Percentiles rank a stretch among this genome's conserved stretches.
phyloP scores from a whole-genome alignment of 495 filamentous ascomycete species.

The Penicillium flavigenum region DNA sequence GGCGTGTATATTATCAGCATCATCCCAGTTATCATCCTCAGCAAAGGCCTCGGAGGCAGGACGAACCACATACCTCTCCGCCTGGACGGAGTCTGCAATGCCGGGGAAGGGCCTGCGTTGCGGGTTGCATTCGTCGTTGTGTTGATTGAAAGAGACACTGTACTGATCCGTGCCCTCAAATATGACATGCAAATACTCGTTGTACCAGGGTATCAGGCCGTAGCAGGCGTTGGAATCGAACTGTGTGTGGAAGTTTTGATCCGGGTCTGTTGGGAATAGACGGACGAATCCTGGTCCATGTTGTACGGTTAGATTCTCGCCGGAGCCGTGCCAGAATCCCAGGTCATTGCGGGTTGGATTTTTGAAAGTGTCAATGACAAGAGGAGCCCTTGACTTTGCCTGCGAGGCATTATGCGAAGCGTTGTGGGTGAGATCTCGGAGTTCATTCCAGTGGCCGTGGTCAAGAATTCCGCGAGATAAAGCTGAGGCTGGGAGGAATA shows the following conservation, averaged over 20 bases:
- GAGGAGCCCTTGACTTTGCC: slow-evolving; percentile 13
- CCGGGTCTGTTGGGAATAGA: slow-evolving; percentile 63
- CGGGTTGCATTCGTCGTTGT: slow-evolving; percentile 63
- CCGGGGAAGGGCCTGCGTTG: slow-evolving; percentile 64
- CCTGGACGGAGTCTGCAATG: slow-evolving; percentile 73
- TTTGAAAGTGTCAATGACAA: slow-evolving; percentile 69
- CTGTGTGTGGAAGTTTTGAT: slow-evolving; percentile 69
- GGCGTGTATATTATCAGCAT: background rate
- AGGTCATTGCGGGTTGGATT: slow-evolving; percentile 58
- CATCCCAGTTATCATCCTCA: slow-evolving; percentile 6
- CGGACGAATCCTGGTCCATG: slow-evolving; percentile 53
- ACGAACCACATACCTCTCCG: slow-evolving; percentile 55
- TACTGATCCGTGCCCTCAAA: slow-evolving; percentile 68
- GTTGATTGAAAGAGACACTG: slow-evolving; percentile 68
- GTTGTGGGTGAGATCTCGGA: background rate
- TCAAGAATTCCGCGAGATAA: background rate
- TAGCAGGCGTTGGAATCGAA: slow-evolving; percentile 55
- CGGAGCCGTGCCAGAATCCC: slow-evolving; percentile 69
- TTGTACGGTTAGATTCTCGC: slow-evolving; percentile 57
- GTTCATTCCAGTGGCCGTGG: slow-evolving; percentile 10
- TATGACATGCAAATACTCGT: slow-evolving; percentile 66
- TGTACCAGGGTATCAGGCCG: slow-evolving; percentile 54
- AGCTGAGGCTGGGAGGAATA: slow-evolving; percentile 1
- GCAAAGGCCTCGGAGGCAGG: background rate
- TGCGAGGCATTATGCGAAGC: background rate